Base-by-base conservation (phyloP, 306 rosid genomes). In the Quercus dentata region DNA sequence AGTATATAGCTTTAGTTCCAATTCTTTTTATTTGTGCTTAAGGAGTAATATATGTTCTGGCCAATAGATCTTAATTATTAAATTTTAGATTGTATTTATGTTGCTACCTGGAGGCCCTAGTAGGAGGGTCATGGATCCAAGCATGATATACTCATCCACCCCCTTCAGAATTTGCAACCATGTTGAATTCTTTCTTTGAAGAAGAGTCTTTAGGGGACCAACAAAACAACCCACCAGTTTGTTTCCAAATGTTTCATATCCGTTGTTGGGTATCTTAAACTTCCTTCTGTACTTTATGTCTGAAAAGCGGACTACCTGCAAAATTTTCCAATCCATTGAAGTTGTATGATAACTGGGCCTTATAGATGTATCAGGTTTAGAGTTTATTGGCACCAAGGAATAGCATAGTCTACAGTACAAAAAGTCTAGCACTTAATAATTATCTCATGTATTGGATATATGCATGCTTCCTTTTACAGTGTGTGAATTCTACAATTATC, bases 171-270 rank as follows among this genome's bases (percentile, higher is more conserved):
- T 55, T 1, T 30, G 51, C 49, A 54, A 10, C 63, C 46, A 18
- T 3, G n/a, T 73, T 73, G 64, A 55, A 1, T 25, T 55, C 35
- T 73, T 73, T 21, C 17, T 54, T 14, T 52, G 2, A 25, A 73
- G 41, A 28, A 73, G 46, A 54, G 64, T 73, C 64, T 73, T 73
- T 41, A 73, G 63, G 44, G 64, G 64, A 28, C 25, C 64, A 10
- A 73, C 62, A 31, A 73, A 73, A 54, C 76, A 73, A 4, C 12
- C 51, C 20, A 54, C 63, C 15, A 28, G 15, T 30, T 73, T 73
- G 64, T 35, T 73, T 52, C 76, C 76, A 54, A 73, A 73, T 14
- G 76, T 73, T 54, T 73, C 76, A 19, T 73, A 73, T 19, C 58
- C 64, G 18, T 54, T 55, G 23, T 73, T 35, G 46, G 59, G 6